Base-by-base conservation (phyloP, 495 filamentous ascomycete species). In the Venustampulla echinocandica region DNA sequence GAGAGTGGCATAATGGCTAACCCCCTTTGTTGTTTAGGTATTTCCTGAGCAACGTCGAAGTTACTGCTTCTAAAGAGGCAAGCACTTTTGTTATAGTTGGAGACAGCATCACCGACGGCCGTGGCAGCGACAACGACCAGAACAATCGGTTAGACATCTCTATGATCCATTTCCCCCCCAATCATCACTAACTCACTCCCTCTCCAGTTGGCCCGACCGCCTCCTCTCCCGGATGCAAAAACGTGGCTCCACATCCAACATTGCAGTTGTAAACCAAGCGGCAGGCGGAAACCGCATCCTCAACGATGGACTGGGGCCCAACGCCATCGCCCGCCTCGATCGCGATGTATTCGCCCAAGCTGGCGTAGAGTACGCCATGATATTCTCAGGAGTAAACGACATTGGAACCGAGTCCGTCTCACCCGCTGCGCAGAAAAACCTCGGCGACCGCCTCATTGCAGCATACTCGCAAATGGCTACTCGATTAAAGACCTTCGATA, bases 351-450 rank as follows among this genome's bases (percentile, higher is more conserved):
- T 87, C 10, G 55, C 68, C 0, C 72, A 76, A 7, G 63, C 72
- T 1, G 73, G 74, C 10, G 71, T 81, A 9, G 65, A 67, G 50
- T 84, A 79, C 54, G 77, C 73, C 23, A 71, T 88, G 63, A 70
- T 87, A 22, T 87, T 87, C 61, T 74, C 81, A 61, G 83, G 82
- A 15, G 80, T 86, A 17, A 88, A 87, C 60, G 84, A 87, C 63
- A 74, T 50, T 36, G 80, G 81, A 21, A 62, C 62, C 6, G 75
- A 68, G 3, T 20, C 37, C 37, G 22, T 19, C 11, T 20, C 17
- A 4, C 7, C 37, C 3, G 9, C 37, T 6, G 5, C 37, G 5
- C 37, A 40, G 18, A 5, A 20, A 20, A 40, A 9, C 17, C 7
- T 22, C 10, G 37, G 15, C 5, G 18, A 40, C 22, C 17, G 37